Base-by-base conservation (phyloP, 139 green algal genomes). In the Yamagishiella unicocca region DNA sequence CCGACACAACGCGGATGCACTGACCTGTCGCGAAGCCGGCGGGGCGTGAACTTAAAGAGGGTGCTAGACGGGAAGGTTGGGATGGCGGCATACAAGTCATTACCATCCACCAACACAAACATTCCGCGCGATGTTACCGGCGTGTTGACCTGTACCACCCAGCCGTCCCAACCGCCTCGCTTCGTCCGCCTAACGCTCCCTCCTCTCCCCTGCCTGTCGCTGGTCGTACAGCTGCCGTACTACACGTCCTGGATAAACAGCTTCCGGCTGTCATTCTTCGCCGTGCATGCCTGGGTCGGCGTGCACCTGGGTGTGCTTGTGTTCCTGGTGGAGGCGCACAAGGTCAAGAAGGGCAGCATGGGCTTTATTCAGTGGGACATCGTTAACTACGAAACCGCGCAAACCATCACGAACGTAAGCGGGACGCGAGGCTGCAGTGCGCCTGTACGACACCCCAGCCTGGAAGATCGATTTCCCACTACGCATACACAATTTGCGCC, bases 191-290 rank as follows among this genome's bases (percentile, higher is more conserved):
- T n/a, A n/a, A n/a, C n/a, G n/a, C n/a, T 58, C 50, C 50, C 17
- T 58, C 17, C 50, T 58, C 50, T 17, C 58, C 58, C 58, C 22
- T 22, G 40, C n/a, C 8, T 42, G 6, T n/a, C 6, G 24, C 72
- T 40, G 4, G 40, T n/a, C 58, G 17, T 55, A 64, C 87, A 93
- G 90, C 55, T 91, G 80, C 90, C 90, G 2, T 86, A 93, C 55
- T 90, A 90, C 64, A 88, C 75, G 0, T 31, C 85, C 1, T 93
- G 90, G 90, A 88, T 93, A 46, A 93, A 93, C 83, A 81, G 80
- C 38, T 83, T 93, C 27, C 80, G 90, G 42, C 73, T 80, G 33
- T 89, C 67, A 33, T 88, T 93, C 66, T 86, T 89, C 29, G 82
- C 82, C 8, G 85, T 93, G 35, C 81, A 91, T 33, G 90, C 90